Evolutionary conservation across 768 basidiomycete species (phyloP), one percentile per base, ranked within the genome.

Genomic region (Vararia minispora): DNA sequence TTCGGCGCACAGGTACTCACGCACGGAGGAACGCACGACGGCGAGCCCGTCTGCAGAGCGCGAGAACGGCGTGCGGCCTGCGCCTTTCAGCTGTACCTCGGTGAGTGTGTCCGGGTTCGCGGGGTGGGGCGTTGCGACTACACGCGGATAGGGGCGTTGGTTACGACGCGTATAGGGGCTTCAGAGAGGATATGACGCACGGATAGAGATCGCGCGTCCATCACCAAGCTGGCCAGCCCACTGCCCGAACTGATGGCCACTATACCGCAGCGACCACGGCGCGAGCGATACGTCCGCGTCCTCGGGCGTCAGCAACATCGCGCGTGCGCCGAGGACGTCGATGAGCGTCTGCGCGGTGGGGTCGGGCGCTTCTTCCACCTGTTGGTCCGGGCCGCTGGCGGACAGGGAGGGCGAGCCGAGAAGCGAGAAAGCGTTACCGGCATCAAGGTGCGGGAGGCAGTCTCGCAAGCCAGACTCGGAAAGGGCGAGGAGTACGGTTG

Each of bases 201-300:
- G 60, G 35, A 99, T 74, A 7, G 85, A 86, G n/a, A 89, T 86
- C 1, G 95, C 94, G 13, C 95, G 71, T 0, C 95, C 95, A 51
- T 98, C 94, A 10, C 95, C 95, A 4, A 99, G 68, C 54, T 97
- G 95, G 18, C 91, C 90, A 1, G 95, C 92, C 79, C 83, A 97
- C 3, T 53, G 60, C 0, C 89, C 88, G 51, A 90, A 91, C 49
- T 90, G 87, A 52, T 89, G 86, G 1, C 91, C 92, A 45, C 84
- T 88, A 55, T 97, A 98, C 12, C 90, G 69, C 22, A 90, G 67
- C 4, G 85, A 79, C 87, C 89, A 97, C 0, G 94, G 66, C 4
- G 62, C 65, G 26, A 61, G 60, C 41, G 61, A 58, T 7, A 50
- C 53, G 16, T 57, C 60, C 6, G 54, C 55, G 0, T 57, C 52